phyloP scores from a whole-genome alignment of 108 stramenopile species.

The Nitzschia palea region DNA sequence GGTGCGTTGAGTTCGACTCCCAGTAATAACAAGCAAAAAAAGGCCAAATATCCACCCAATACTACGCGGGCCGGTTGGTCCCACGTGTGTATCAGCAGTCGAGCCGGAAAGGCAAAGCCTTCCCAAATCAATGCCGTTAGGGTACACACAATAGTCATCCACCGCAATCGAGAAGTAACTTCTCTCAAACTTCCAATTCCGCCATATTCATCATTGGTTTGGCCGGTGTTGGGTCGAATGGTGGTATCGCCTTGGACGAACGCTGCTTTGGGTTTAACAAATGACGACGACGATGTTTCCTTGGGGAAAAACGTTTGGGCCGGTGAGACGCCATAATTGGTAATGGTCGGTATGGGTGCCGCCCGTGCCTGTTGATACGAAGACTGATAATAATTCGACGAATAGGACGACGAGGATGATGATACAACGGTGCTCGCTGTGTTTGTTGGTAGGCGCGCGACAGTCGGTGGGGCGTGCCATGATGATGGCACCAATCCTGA shows the following conservation, averaged over 20 bases:
- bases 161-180: conserved; percentile 27
- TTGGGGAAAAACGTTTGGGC: conserved; percentile 3
- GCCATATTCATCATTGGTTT: conserved; percentile 39
- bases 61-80: conserved; percentile 26
- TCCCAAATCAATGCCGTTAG: conserved; percentile 32
- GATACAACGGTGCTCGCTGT: no score
- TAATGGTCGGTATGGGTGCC: conserved; percentile 18
- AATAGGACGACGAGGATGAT: no score
- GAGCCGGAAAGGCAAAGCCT: conserved; percentile 39
- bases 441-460: no score
- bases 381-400: conserved; percentile 1
- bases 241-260: conserved; percentile 27
- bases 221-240: conserved; percentile 44
- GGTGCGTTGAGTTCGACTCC: conserved; percentile 37
- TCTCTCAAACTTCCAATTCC: conserved; percentile 33
- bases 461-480: no score
- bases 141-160: conserved; percentile 30
- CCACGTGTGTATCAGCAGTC: conserved; percentile 25
- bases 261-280: neutral
- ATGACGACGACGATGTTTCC: neutral
- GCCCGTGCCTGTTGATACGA: conserved; percentile 16
- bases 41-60: conserved; percentile 29
- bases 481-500: no score
- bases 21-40: conserved; percentile 29
- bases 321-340: conserved; percentile 19